Base-by-base conservation (phyloP, 2,329 filamentous ascomycete species). In the Cadophora malorum region DNA sequence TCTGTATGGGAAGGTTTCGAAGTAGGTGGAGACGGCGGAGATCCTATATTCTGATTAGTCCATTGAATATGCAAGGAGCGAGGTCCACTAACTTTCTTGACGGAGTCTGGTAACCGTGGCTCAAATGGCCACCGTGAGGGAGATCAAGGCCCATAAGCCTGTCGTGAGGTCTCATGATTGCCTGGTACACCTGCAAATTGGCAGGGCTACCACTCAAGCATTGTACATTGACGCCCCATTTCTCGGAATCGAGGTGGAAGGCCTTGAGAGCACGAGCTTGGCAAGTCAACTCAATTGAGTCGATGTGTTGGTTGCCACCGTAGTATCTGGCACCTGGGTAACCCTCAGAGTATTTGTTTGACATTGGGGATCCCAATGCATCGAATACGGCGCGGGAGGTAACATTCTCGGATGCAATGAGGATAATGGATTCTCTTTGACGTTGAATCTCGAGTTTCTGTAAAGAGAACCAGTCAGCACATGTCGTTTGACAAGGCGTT, bases 191-290 rank as follows among this genome's bases (percentile, higher is more conserved):
- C 86, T 98, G 94, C 75, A 99, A 85, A 83, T 99, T 99, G 84
- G 96, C 96, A 75, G 96, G 96, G 81, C 90, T 94, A 77, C 96
- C 96, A 78, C 89, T 93, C 79, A 97, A 84, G 81, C 92, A 94
- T 85, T 99, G 96, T 69, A 99, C 96, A 79, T 99, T 99, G 83
- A 99, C 96, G 80, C 96, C 96, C 96, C 96, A 99, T 85, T 96
- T 94, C 74, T 89, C 88, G 21, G 90, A 79, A 82, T 96, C 92
- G 74, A 97, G 83, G 79, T 93, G 88, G 86, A 98, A 99, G 68
- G 94, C 91, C 83, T 93, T 88, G 72, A 99, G 91, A 73, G 96
- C 96, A 83, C 96, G 91, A 81, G 89, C 87, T 86, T 99, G 96
- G 88, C 96, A 99, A 70, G 96, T 91, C 74, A 92, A 87, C 88